Base-by-base conservation (phyloP, 306 rosid genomes). In the Cicer cuneatum region DNA sequence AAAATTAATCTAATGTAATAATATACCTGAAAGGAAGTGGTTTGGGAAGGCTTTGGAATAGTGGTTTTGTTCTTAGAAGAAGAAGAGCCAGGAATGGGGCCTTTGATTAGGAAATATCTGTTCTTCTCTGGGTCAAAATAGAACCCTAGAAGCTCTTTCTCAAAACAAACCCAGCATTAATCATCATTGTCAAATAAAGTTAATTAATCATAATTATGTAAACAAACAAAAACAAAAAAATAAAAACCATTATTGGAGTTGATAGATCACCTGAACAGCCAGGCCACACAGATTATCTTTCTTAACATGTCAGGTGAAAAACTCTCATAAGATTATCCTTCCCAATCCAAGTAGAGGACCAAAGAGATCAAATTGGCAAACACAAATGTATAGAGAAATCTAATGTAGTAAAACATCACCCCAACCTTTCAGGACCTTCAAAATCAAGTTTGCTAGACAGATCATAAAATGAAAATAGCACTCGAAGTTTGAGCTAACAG, bases 51-150 rank as follows among this genome's bases (percentile, higher is more conserved):
- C 18, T 80, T 75, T 37, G 16, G 68, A 38, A 49, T 13, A 69
- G 68, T 59, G 49, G 68, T 67, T 66, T 57, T 76, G 29, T 9
- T 2, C 7, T 48, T 68, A 41, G 85, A 69, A 59, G 89, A 18
- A 71, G 89, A 57, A 77, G 89, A 80, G 13, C 98, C 97, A 0
- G 97, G 98, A 9, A 88, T 86, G n/a, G 90, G 96, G 8, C 93
- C 91, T 73, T 89, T 93, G 65, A 85, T 74, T 40, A 90, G 92
- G 76, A 93, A 93, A 82, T 89, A 93, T 71, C 96, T 81, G 73
- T 88, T 89, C 92, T 84, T 93, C 84, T 85, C 92, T 60, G 79
- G 78, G 70, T 91, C 94, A 76, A 70, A 93, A 53, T 93, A 93
- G 76, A 85, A 93, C 73, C 97, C 97, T 5, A 94, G 98, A 79